Evolutionary conservation across 495 filamentous ascomycete species (phyloP).

Genomic region (Tuber microsphaerosporum): DNA sequence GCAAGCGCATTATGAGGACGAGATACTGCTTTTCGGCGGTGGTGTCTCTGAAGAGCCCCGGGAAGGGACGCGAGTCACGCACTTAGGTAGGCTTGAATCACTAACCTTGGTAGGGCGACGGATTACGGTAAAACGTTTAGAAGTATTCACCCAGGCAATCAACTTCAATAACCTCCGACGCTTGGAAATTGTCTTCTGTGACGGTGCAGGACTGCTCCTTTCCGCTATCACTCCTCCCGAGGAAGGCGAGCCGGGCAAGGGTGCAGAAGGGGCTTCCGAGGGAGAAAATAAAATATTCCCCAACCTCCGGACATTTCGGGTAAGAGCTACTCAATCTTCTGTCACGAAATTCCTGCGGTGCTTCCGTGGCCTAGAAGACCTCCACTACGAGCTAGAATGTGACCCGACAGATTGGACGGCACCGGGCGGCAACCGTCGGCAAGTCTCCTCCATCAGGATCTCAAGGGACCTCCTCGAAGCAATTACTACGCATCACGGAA

Average conservation of each 20-base stretch:
- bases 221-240: not conserved
- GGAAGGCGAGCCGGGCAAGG: not conserved
- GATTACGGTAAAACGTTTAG: slow-evolving; percentile 1
- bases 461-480: slow-evolving; percentile 4
- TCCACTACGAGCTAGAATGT: slow-evolving; percentile 1
- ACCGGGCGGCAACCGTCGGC: slow-evolving; percentile 10
- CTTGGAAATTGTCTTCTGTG: slow-evolving; percentile 6
- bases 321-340: slow-evolving; percentile 7
- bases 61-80: not conserved
- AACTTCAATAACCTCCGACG: slow-evolving; percentile 10
- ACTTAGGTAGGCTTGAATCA: slow-evolving; percentile 1
- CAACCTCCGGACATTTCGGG: not conserved
- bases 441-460: slow-evolving; percentile 8
- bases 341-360: slow-evolving; percentile 1
- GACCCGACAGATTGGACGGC: slow-evolving; percentile 13
- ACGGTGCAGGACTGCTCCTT: slow-evolving; percentile 3
- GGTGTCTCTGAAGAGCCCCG: slow-evolving; percentile 3
- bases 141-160: slow-evolving; percentile 7
- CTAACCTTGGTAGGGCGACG: slow-evolving; percentile 11
- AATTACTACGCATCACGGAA: not conserved
- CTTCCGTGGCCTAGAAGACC: slow-evolving; percentile 6
- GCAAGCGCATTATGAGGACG: slow-evolving; percentile 11
- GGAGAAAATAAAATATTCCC: not conserved
- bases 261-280: not conserved
- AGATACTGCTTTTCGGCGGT: slow-evolving; percentile 12